A percentile compares a stretch with the other conserved stretches of the same genome.
Conservation (phyloP, 2,329 filamentous ascomycete genomes). For the Xylaria sp. region DNA sequence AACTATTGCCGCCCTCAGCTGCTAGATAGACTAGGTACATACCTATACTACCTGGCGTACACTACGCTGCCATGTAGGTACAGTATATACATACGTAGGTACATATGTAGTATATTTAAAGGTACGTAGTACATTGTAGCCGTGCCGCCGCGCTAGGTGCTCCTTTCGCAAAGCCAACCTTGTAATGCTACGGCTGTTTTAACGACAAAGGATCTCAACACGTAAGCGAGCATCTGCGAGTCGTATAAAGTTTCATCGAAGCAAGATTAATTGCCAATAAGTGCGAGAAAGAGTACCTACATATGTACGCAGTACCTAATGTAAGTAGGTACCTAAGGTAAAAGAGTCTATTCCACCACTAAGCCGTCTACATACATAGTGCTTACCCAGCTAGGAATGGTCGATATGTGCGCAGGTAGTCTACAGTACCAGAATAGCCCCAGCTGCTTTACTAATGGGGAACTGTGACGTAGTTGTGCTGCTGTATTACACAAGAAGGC, state of each 20-base stretch:
- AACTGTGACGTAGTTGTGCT: conserved; percentile 38
- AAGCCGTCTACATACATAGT: not conserved
- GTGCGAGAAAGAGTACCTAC: not conserved
- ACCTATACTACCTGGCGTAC: not conserved
- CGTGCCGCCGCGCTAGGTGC: not conserved
- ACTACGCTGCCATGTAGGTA: not conserved
- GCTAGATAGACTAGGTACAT: not conserved
- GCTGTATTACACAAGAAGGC: conserved; percentile 30
- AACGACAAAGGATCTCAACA: not conserved
- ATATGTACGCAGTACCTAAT: no score
- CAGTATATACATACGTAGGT: not conserved
- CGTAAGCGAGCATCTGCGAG: not conserved
- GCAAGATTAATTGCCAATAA: not conserved
- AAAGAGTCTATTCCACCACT: not conserved
- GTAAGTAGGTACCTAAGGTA: no score
- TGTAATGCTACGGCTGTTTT: not conserved
- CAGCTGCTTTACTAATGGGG: conserved; percentile 17
- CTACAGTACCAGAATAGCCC: conserved; percentile 29
- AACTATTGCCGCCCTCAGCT: conserved; percentile 23
- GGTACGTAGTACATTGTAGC: not conserved
- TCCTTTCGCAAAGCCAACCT: not conserved
- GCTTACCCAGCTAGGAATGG: not conserved
- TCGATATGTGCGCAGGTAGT: not conserved
- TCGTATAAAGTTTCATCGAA: not conserved
- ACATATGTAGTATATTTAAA: no score